Base-by-base conservation (phyloP, 2,329 filamentous ascomycete genomes). In the Microsporum canis region DNA sequence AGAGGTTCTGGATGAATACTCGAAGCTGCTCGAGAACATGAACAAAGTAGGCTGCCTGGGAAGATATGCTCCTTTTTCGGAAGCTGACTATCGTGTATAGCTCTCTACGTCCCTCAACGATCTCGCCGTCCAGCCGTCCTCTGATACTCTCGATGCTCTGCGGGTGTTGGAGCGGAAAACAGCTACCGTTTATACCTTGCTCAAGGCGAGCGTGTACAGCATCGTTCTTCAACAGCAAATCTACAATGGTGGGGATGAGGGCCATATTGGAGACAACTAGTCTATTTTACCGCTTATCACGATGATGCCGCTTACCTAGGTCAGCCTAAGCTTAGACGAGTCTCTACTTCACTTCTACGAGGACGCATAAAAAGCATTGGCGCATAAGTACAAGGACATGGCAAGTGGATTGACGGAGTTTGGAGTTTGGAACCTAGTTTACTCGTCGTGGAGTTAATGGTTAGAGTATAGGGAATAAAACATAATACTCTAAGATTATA, bases 151-250 rank as follows among this genome's bases (percentile, higher is more conserved):
- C 7, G 89, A 99, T 73, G 87, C 89, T 6, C 80, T 99, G 68
- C 81, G 94, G 60, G 86, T 91, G 49, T 79, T 99, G 60, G 94
- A 99, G 79, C 82, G 94, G 68, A 96, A 97, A 80, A 96, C 92
- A 49, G 91, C 90, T 67, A 79, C 96, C 60, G 92, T 96, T 27
- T 97, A 95, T 75, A 99, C 94, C 64, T 76, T 97, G 71, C 82
- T 99, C 71, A 99, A 99, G 79, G 92, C 94, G 17, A 97, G 92
- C 74, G 94, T 99, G 65, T 99, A 99, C 78, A 95, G 89, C 72
- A 99, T 99, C 78, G 91, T 99, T 64, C 75, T 99, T 78, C 92
- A 99, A 82, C 92, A 97, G 81, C 89, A 97, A 82, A 90, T 95
- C 69, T 86, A 87, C 65, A 88, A 86, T 75, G 68, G 63, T 2